Conservation (phyloP, 371 early-diverging fungal genomes). For the Polyrhizophydium stewartii region DNA sequence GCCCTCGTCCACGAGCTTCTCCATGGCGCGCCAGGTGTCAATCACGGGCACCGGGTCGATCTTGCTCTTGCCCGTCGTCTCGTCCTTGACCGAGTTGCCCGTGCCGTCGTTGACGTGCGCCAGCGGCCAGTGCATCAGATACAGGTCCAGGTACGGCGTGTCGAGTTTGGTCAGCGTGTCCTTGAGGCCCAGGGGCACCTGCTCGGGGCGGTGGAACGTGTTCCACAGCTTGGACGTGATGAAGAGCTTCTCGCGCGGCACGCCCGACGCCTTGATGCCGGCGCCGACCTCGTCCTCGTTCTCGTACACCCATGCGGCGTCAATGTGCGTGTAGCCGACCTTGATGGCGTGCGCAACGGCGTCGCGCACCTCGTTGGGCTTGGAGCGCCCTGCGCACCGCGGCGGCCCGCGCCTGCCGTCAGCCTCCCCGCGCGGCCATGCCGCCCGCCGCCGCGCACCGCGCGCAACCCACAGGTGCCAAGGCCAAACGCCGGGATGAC, state of each 20-base stretch:
- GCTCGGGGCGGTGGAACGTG: slow-evolving; percentile 65
- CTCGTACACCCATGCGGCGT: slow-evolving; percentile 64
- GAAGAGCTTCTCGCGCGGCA: slow-evolving; percentile 71
- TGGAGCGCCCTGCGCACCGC: slow-evolving; percentile 17
- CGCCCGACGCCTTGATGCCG: slow-evolving; percentile 51
- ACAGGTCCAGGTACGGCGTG: slow-evolving; percentile 83
- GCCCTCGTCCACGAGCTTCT: slow-evolving; percentile 40
- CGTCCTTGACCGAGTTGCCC: background rate
- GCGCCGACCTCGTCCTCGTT: slow-evolving; percentile 87
- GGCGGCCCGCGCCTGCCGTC: background rate
- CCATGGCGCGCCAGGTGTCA: slow-evolving; percentile 77
- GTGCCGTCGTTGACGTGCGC: slow-evolving; percentile 33
- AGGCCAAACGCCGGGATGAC: slow-evolving; percentile 10
- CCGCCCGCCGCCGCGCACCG: background rate
- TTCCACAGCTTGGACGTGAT: slow-evolving; percentile 93
- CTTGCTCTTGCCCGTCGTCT: slow-evolving; percentile 1
- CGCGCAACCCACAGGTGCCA: slow-evolving; percentile 44
- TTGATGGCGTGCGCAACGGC: slow-evolving; percentile 56
- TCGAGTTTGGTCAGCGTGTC: slow-evolving; percentile 70
- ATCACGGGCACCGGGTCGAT: slow-evolving; percentile 13
- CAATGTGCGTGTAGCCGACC: slow-evolving; percentile 73
- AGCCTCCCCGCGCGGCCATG: background rate
- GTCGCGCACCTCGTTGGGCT: slow-evolving; percentile 52
- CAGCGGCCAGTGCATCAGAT: slow-evolving; percentile 81
- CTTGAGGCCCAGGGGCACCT: slow-evolving; percentile 59